Base-by-base conservation (phyloP, 1,139 yeast species). In the Diutina sp. region DNA sequence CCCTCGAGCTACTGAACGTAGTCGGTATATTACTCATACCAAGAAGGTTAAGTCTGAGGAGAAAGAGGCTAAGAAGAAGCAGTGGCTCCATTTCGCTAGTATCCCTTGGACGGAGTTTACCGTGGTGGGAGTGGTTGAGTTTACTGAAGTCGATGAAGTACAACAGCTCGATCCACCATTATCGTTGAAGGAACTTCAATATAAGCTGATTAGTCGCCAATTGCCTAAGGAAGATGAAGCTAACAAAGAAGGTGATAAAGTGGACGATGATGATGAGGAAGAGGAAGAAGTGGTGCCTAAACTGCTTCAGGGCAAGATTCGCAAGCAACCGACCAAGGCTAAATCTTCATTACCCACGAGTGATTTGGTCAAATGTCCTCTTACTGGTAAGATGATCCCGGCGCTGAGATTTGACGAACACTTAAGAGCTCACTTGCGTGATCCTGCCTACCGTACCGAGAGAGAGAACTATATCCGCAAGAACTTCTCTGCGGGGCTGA, bases 91-190 rank as follows among this genome's bases (percentile, higher is more conserved):
- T 54, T 88, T 78, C 69, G 91, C 95, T 0, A 80, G 86, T 38
- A 85, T 90, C 30, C 91, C 91, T 68, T 93, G 99, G 99, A 85
- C 85, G 59, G 89, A 87, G 60, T 90, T 90, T 65, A 73, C 77
- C 1, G 73, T 90, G 18, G 87, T 87, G 3, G 90, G 85, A 55
- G 82, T 85, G 1, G 74, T 90, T 12, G 81, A 78, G 56, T 86
- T 90, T 63, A 83, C 82, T 46, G 84, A 82, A 2, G 73, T 83
- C 1, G 96, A 89, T 66, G 75, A 77, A 57, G 83, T 79, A 16
- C 77, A 79, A 8, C 86, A 82, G 56, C 70, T 87, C 57, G 82
- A 87, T 1, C 68, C 73, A 1, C 93, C 97, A 0, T 64, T 85
- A 58, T 71, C 76, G n/a, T 66, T 83, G 59, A 76, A 80, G 6